phyloP scores from a whole-genome alignment of 1,139 yeast species.

The Yamadazyma atmosphaerica region DNA sequence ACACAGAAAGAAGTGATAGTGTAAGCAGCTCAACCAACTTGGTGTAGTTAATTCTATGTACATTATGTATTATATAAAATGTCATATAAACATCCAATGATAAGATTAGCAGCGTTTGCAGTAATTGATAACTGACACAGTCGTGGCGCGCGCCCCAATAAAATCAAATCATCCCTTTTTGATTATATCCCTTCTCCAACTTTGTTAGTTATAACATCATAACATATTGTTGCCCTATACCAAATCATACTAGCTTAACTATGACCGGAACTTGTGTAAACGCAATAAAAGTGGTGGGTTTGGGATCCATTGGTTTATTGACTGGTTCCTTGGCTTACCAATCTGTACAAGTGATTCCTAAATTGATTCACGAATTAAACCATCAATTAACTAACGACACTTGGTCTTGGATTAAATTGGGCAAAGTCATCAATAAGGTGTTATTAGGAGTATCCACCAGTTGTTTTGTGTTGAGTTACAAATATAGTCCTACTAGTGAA shows the following conservation, averaged over 20 bases:
- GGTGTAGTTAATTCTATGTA: constrained; percentile 3
- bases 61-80: no score
- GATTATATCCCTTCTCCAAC: no score
- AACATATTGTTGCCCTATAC: no score
- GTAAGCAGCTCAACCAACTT: constrained; percentile 11
- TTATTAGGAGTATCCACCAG: constrained; percentile 40
- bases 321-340: constrained; percentile 43
- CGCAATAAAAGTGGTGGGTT: constrained; percentile 51
- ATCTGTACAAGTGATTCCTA: constrained; percentile 36
- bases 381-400: constrained; percentile 10
- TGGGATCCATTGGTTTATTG: constrained; percentile 52
- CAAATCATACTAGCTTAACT: constrained; percentile 24
- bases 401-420: constrained; percentile 18
- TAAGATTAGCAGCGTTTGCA: background rate
- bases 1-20: constrained; percentile 7
- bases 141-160: background rate
- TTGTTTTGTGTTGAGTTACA: constrained; percentile 44
- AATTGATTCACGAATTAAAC: constrained; percentile 30
- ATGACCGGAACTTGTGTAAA: constrained; percentile 52
- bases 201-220: no score
- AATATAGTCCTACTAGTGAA: constrained; percentile 40
- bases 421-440: constrained; percentile 31
- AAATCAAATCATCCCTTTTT: background rate
- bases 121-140: background rate
- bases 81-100: no score